Evolutionary conservation across 202 grass and related monocot genomes (phyloP).

Genomic region (Zizania palustris): DNA sequence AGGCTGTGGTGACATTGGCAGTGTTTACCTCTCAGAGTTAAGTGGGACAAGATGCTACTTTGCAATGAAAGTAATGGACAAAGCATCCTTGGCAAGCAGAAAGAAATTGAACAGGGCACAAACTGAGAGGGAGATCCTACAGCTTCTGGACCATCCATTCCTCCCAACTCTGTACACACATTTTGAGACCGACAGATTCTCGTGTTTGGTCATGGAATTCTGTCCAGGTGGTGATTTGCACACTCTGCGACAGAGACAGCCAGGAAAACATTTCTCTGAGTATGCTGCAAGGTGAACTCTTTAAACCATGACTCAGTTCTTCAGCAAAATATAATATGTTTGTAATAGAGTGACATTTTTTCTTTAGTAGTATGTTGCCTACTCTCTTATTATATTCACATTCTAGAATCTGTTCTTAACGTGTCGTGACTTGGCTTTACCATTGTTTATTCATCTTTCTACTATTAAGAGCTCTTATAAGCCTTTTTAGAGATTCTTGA

Average conservation of each 20-base stretch:
- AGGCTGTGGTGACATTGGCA: slow-evolving; percentile 91
- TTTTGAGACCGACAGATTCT: slow-evolving; percentile 97
- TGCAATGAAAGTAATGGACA: slow-evolving; percentile 97
- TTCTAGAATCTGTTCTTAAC: background rate
- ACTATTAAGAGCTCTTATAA: background rate
- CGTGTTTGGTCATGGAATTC: slow-evolving; percentile 98
- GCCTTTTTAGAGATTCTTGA: background rate
- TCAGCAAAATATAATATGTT: slow-evolving; percentile 14
- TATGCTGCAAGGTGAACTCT: slow-evolving; percentile 83
- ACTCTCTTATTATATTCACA: slow-evolving; percentile 19
- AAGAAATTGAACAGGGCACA: slow-evolving; percentile 92
- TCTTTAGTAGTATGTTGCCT: background rate
- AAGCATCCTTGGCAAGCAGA: slow-evolving; percentile 77
- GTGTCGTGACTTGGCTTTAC: slow-evolving; percentile 1
- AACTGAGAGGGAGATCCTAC: slow-evolving; percentile 92
- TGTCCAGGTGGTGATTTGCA: slow-evolving; percentile 94
- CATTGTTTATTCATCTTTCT: background rate
- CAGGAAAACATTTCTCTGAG: slow-evolving; percentile 93
- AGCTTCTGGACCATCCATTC: slow-evolving; percentile 96
- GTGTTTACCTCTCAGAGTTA: slow-evolving; percentile 91
- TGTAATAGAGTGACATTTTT: background rate
- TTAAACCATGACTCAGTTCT: background rate
- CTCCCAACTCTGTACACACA: slow-evolving; percentile 94
- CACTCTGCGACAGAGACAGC: slow-evolving; percentile 86
- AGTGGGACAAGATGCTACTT: slow-evolving; percentile 90